Evolutionary conservation across 768 basidiomycete species (phyloP), one percentile per base, ranked within the genome.

Genomic region (Agaricus blazei): DNA sequence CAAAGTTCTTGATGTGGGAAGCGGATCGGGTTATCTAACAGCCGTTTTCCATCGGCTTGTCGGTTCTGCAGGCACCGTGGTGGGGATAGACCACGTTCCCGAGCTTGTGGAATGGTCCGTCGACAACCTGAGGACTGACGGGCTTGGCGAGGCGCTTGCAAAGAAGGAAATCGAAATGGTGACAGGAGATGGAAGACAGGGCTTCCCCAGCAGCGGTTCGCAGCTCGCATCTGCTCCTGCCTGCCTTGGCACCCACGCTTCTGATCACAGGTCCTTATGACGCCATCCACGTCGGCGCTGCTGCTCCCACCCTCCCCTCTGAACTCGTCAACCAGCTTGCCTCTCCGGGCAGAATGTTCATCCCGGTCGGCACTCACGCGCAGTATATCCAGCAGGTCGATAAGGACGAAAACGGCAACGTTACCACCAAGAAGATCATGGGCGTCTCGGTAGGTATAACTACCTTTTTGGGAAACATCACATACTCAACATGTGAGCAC

Each of bases 241-340:
- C 2, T 8, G 11, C 36, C 48, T 41, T 46, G 34, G 50, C 45
- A 42, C 54, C 42, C 29, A 37, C 14, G 29, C 7, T 11, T 36
- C 8, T 48, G 53, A 15, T 46, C 26, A 19, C 57, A 82, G 85
- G 77, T 3, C 88, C 88, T 0, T 93, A 85, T 64, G 81, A 92
- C 58, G 87, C 83, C 0, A 97, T 98, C 48, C 95, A 98, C 61
- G 95, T 98, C 37, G 96, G 96, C 3, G 96, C 96, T 0, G 95
- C 96, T 0, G 85, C 95, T 0, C 87, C 90, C 0, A 75, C 64
- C 0, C 70, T 93, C 12, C 94, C 95, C 0, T 67, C 79, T 23
- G 68, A 77, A 0, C 79, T 98, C 1, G 68, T 98, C 28, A 82
- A 88, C 12, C 94, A 96, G 63, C 82, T 93, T 2, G 85, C 85